phyloP scores from a whole-genome alignment of 2,329 filamentous ascomycete species.

The Dactylellina sp. region DNA sequence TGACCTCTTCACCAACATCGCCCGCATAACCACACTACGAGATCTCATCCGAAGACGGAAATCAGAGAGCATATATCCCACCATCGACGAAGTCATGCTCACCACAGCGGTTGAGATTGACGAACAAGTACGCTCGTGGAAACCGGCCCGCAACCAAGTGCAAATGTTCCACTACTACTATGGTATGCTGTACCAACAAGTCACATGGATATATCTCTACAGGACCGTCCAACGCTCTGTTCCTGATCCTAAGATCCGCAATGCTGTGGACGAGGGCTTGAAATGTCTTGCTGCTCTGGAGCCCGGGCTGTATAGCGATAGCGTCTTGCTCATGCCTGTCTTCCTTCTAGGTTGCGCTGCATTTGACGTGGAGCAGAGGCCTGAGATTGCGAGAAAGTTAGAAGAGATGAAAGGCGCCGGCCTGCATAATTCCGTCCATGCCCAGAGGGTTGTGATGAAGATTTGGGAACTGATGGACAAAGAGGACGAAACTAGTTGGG shows the following conservation, averaged over 20 bases:
- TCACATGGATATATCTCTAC: conserved; percentile 74
- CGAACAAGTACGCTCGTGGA: conserved; percentile 78
- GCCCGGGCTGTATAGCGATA: conserved; percentile 69
- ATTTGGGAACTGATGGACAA: conserved; percentile 73
- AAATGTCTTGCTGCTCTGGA: conserved; percentile 70
- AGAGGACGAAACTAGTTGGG: conserved; percentile 70
- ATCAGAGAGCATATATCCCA: conserved; percentile 72
- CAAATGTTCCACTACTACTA: conserved; percentile 70
- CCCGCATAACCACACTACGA: conserved; percentile 80
- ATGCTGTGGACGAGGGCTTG: conserved; percentile 71
- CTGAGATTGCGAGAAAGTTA: conserved; percentile 70
- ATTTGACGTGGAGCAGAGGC: conserved; percentile 69
- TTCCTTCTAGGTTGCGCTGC: conserved; percentile 73
- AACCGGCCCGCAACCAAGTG: conserved; percentile 67
- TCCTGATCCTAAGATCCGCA: conserved; percentile 69
- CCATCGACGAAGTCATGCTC: conserved; percentile 78
- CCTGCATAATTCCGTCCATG: conserved; percentile 71
- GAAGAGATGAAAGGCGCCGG: conserved; percentile 69
- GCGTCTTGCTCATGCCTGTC: conserved; percentile 72
- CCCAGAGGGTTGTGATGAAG: conserved; percentile 69
- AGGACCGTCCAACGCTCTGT: conserved; percentile 71
- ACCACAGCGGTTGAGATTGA: conserved; percentile 82
- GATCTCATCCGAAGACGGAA: conserved; percentile 79
- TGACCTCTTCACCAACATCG: conserved; percentile 81
- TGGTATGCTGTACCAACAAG: conserved; percentile 72